These are phyloP conservation scores for Sambucus nigra DNA, from an alignment of 129 eudicot genomes.

Conservation along the genomic window DNA sequence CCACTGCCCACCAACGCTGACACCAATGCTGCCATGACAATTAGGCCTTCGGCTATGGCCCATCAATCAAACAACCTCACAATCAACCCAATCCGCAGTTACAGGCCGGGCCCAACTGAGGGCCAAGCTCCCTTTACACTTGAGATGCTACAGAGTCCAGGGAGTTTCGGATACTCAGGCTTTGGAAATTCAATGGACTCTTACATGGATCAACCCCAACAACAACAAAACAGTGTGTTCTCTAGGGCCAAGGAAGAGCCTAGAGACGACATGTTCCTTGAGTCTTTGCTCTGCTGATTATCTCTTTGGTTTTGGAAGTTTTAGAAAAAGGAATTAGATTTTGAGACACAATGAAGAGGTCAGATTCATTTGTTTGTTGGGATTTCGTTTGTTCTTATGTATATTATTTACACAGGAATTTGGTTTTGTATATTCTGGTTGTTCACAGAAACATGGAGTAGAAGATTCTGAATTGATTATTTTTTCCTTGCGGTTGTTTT, in stretches of 20 bases:
- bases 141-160: constrained; percentile 30
- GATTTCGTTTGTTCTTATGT: constrained; percentile 8
- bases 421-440: constrained; percentile 13
- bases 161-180: constrained; percentile 27
- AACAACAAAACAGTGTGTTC: constrained; percentile 20
- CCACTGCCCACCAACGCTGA: constrained; percentile 15
- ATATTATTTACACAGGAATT: constrained; percentile 12
- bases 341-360: neutral
- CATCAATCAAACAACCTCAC: constrained; percentile 25
- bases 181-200: constrained; percentile 24
- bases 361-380: constrained; percentile 13
- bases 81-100: constrained; percentile 10
- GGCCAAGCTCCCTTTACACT: constrained; percentile 29
- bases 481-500: neutral
- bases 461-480: constrained; percentile 1
- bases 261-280: constrained; percentile 38
- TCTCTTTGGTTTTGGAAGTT: neutral
- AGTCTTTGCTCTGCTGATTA: constrained; percentile 35
- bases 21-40: constrained; percentile 15
- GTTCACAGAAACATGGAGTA: constrained; percentile 4
- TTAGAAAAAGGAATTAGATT: neutral
- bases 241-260: constrained; percentile 51
- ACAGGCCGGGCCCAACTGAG: constrained; percentile 13
- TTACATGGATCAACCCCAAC: constrained; percentile 20
- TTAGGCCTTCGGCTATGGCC: constrained; percentile 23